phyloP scores from a whole-genome alignment of 1,139 yeast species.

The Scheffersomyces parashehatae region DNA sequence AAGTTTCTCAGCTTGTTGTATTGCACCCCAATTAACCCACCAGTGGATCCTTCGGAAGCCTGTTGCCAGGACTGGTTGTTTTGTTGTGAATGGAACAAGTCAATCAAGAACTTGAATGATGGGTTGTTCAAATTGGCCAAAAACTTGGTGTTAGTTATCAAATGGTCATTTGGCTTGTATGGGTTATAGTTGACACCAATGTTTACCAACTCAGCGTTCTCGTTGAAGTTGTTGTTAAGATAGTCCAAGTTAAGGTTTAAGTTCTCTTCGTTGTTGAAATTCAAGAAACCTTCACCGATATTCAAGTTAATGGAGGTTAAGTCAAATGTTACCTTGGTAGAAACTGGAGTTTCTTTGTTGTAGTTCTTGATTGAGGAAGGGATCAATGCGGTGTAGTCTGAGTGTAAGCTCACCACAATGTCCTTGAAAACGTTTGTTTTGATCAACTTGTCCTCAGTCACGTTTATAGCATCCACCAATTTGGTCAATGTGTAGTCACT shows the following conservation, averaged over 20 bases:
- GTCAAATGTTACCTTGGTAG: constrained; percentile 41
- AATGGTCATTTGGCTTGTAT: constrained; percentile 46
- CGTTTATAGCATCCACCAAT: constrained; percentile 30
- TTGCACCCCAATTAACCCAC: constrained; percentile 48
- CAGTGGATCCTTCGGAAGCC: constrained; percentile 31
- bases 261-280: constrained; percentile 41
- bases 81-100: constrained; percentile 35
- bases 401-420: constrained; percentile 32
- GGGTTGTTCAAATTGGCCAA: constrained; percentile 43
- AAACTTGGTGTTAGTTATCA: constrained; percentile 35
- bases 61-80: constrained; percentile 45
- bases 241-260: constrained; percentile 42
- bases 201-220: constrained; percentile 43
- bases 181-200: constrained; percentile 48
- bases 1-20: constrained; percentile 13
- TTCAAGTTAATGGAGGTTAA: constrained; percentile 36
- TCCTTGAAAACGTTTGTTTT: constrained; percentile 48
- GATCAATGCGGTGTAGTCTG: constrained; percentile 31
- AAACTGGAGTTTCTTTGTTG: constrained; percentile 37
- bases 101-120: constrained; percentile 37
- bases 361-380: constrained; percentile 28
- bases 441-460: constrained; percentile 27
- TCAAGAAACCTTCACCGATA: constrained; percentile 36
- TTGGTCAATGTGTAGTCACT: constrained; percentile 50
- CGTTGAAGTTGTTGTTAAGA: constrained; percentile 44